A percentile compares a stretch with the other conserved stretches of the same genome.
phyloP scores from a whole-genome alignment of 2,329 filamentous ascomycete species.

The Arthroderma sp. region DNA sequence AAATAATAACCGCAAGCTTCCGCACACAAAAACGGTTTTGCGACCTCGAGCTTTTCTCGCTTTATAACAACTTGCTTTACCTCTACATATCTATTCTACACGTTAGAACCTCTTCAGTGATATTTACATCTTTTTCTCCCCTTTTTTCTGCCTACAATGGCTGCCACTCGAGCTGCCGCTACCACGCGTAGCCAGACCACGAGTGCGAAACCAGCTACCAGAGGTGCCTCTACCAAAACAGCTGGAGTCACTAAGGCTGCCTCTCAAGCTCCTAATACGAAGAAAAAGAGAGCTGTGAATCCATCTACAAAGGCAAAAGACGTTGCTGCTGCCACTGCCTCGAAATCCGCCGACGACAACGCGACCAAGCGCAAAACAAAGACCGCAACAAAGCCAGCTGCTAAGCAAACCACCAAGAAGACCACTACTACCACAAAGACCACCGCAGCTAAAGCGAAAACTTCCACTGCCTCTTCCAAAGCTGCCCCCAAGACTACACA shows the following conservation, averaged over 20 bases:
- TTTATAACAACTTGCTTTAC: background rate
- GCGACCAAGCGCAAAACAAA: slow-evolving; percentile 1
- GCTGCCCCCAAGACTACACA: slow-evolving; percentile 6
- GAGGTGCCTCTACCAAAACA: slow-evolving; percentile 1
- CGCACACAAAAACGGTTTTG: background rate
- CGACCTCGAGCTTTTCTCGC: background rate
- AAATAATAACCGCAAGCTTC: background rate
- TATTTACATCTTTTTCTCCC: background rate
- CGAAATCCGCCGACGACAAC: background rate
- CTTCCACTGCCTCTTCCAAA: slow-evolving; percentile 17
- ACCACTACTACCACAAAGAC: background rate
- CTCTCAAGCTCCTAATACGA: background rate
- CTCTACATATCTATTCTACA: background rate
- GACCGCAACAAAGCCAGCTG: background rate
- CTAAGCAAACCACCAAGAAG: background rate
- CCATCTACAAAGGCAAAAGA: slow-evolving; percentile 3
- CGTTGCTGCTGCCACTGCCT: background rate
- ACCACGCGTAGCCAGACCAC: background rate
- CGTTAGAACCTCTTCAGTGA: background rate
- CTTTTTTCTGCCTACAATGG: background rate
- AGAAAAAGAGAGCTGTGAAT: background rate
- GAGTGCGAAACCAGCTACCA: slow-evolving; percentile 2
- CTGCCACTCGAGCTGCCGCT: background rate
- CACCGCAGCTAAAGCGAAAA: background rate
- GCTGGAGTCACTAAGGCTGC: slow-evolving; percentile 5